Conservation (phyloP, 208 protist genomes). For the Acanthamoeba lenticulata region DNA sequence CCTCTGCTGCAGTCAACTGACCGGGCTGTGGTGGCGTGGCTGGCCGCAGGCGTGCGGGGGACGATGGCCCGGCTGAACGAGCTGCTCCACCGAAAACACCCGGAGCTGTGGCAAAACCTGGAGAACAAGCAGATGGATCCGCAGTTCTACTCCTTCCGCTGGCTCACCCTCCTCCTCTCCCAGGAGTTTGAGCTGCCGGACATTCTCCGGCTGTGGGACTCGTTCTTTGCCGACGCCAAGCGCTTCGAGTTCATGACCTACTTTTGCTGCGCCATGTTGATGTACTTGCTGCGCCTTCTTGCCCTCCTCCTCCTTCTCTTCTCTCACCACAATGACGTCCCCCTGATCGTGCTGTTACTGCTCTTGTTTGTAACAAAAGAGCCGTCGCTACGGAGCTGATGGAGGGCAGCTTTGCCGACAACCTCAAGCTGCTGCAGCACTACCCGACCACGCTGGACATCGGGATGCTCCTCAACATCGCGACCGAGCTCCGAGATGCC, state of each 20-base stretch:
- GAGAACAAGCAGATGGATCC: slow-evolving; percentile 70
- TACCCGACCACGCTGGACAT: slow-evolving; percentile 45
- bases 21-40: neutral
- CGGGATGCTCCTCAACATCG: slow-evolving; percentile 18
- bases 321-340: neutral
- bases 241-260: slow-evolving; percentile 82
- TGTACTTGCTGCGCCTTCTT: slow-evolving; percentile 52
- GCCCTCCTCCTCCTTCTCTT: neutral
- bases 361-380: too few species aligned
- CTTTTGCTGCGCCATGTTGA: slow-evolving; percentile 83
- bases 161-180: slow-evolving; percentile 86
- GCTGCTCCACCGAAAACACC: slow-evolving; percentile 41
- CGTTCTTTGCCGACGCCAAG: slow-evolving; percentile 83
- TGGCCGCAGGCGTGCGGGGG: neutral
- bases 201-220: slow-evolving; percentile 89
- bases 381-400: slow-evolving; percentile 72
- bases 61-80: slow-evolving; percentile 49
- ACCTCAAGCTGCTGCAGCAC: slow-evolving; percentile 75
- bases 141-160: slow-evolving; percentile 84
- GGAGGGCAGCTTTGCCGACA: slow-evolving; percentile 75
- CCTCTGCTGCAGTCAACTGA: neutral
- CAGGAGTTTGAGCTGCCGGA: slow-evolving; percentile 88
- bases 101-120: slow-evolving; percentile 60
- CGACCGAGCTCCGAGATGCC: neutral
- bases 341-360: neutral